Conservation (phyloP, 2,329 filamentous ascomycete genomes). For the Lachnellula suecica region DNA sequence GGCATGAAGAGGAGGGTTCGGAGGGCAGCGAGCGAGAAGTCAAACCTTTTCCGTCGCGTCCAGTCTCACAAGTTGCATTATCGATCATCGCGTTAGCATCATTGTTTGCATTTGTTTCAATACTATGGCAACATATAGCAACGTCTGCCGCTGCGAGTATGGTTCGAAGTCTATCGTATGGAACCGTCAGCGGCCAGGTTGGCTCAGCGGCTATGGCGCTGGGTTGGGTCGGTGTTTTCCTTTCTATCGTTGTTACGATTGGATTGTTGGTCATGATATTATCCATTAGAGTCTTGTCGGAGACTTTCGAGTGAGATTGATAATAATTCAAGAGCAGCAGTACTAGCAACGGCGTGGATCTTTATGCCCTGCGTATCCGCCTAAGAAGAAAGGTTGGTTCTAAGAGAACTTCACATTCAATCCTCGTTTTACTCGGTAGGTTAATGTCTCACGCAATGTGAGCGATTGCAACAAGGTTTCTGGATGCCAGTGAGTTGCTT, state of each 20-base stretch:
- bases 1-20: slow-evolving; percentile 9
- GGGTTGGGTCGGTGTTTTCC: slow-evolving; percentile 10
- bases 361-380: too few species aligned
- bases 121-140: slow-evolving; percentile 11
- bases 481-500: too few species aligned
- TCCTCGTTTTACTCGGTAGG: too few species aligned
- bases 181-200: slow-evolving; percentile 6
- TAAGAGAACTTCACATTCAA: too few species aligned
- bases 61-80: slow-evolving; percentile 4
- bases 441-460: too few species aligned
- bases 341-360: too few species aligned
- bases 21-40: slow-evolving; percentile 72
- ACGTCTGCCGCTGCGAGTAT: slow-evolving; percentile 5
- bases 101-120: slow-evolving; percentile 10
- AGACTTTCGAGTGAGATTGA: neutral
- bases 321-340: neutral
- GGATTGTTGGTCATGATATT: slow-evolving; percentile 9
- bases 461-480: too few species aligned
- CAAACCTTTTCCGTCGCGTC: slow-evolving; percentile 83
- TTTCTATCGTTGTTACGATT: neutral
- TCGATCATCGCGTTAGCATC: slow-evolving; percentile 5
- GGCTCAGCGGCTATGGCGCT: slow-evolving; percentile 10
- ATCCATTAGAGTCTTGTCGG: slow-evolving; percentile 5
- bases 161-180: slow-evolving; percentile 10
- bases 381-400: too few species aligned